These are phyloP conservation scores for Penicillium sp. DNA, from an alignment of 2,329 filamentous ascomycete species.

Conservation along the genomic window DNA sequence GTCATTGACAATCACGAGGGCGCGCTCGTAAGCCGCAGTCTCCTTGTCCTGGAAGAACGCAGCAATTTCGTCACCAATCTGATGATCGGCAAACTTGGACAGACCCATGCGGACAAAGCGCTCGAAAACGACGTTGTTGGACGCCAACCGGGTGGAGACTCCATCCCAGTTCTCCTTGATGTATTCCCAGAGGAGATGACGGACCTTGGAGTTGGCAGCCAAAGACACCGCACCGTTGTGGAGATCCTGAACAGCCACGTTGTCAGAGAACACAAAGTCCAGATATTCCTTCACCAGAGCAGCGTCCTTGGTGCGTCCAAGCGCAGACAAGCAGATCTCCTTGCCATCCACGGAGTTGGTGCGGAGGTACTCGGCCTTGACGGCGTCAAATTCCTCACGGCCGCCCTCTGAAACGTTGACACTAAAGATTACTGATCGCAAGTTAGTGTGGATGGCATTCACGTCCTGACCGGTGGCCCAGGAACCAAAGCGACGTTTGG, in stretches of 20 bases:
- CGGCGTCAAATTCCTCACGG: conserved; percentile 66
- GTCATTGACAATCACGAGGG: conserved; percentile 81
- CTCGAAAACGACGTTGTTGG: conserved; percentile 85
- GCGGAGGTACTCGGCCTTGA: conserved; percentile 82
- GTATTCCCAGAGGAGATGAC: conserved; percentile 79
- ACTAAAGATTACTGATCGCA: conserved; percentile 78
- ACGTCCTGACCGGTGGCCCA: conserved; percentile 69
- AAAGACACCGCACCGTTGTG: conserved; percentile 77
- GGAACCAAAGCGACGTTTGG: conserved; percentile 75
- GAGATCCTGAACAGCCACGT: conserved; percentile 84
- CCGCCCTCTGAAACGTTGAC: conserved; percentile 74
- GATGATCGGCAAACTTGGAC: conserved; percentile 72
- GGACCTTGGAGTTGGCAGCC: conserved; percentile 70
- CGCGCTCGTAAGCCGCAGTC: conserved; percentile 81
- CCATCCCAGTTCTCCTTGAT: conserved; percentile 80
- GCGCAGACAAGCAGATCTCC: conserved; percentile 75
- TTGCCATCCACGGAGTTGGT: conserved; percentile 89
- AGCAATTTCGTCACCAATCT: conserved; percentile 73
- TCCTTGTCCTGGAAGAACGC: conserved; percentile 86
- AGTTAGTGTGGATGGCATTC: conserved; percentile 74
- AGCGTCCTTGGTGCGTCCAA: conserved; percentile 71
- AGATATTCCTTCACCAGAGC: conserved; percentile 69
- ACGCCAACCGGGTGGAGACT: conserved; percentile 69
- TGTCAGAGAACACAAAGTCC: conserved; percentile 76
- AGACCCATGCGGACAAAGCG: conserved; percentile 80